Evolutionary conservation across 129 eudicot species (phyloP).

Genomic region (Flaveria bidentis): DNA sequence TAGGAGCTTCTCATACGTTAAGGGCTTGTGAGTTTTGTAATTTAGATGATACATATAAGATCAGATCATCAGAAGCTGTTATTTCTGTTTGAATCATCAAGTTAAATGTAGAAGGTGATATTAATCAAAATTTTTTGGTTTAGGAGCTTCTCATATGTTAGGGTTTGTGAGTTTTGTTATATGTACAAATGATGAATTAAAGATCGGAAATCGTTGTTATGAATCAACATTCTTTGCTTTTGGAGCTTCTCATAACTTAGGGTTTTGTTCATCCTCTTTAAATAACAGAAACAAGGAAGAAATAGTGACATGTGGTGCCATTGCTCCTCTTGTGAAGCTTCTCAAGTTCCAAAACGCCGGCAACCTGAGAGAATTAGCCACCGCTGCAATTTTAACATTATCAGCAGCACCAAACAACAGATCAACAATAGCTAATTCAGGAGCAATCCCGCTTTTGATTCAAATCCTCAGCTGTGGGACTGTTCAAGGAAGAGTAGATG

Average conservation of each 20-base stretch:
- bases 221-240: neutral
- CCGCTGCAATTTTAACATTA: constrained; percentile 72
- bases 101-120: neutral
- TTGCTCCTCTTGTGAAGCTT: constrained; percentile 70
- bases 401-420: constrained; percentile 72
- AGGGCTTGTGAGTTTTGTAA: no score
- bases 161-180: neutral
- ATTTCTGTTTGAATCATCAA: no score
- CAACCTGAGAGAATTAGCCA: constrained; percentile 64
- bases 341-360: constrained; percentile 42
- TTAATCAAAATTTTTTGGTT: neutral
- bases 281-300: constrained; percentile 72
- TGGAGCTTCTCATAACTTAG: neutral
- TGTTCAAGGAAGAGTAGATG: constrained; percentile 72
- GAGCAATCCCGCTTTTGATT: constrained; percentile 55
- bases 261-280: neutral
- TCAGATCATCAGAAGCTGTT: no score
- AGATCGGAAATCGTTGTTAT: neutral
- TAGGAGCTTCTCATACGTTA: neutral
- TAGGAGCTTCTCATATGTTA: neutral
- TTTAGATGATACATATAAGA: no score
- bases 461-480: constrained; percentile 64
- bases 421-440: constrained; percentile 58
- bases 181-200: neutral
- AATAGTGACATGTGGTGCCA: constrained; percentile 69